Percentiles rank a stretch among this genome's conserved stretches.
phyloP scores from a whole-genome alignment of 176 grass and related monocot species.

The Bolboschoenus planiculmis region DNA sequence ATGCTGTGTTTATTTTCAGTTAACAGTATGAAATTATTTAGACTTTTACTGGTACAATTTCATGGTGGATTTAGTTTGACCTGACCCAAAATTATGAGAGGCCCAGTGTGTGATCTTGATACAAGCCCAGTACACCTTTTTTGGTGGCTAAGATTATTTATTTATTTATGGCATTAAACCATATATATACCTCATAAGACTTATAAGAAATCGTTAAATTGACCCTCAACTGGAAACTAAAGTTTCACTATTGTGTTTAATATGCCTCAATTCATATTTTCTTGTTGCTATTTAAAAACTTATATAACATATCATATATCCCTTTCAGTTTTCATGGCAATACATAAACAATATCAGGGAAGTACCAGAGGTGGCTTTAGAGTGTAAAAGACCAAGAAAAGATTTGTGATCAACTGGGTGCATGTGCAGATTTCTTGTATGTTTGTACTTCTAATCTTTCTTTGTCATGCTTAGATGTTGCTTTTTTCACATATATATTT shows the following conservation, averaged over 20 bases:
- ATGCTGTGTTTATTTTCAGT: neutral
- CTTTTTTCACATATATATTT: neutral
- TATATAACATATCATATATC: neutral
- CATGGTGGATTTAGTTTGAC: neutral
- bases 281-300: neutral
- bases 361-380: neutral
- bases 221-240: neutral
- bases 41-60: neutral
- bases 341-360: neutral
- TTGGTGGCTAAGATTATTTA: neutral
- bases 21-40: neutral
- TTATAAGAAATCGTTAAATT: neutral
- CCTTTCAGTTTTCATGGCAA: neutral
- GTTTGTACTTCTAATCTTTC: conserved; percentile 11
- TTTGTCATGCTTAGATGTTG: conserved; percentile 18
- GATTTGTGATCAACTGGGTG: neutral
- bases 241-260: neutral
- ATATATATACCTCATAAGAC: neutral
- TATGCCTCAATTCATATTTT: neutral
- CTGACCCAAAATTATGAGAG: neutral
- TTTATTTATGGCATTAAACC: neutral
- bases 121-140: neutral
- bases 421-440: conserved; percentile 6
- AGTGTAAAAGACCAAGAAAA: conserved; percentile 7
- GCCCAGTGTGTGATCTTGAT: neutral